Base-by-base conservation (phyloP, 805 yeast species). In the Saccharomyces jurei region DNA sequence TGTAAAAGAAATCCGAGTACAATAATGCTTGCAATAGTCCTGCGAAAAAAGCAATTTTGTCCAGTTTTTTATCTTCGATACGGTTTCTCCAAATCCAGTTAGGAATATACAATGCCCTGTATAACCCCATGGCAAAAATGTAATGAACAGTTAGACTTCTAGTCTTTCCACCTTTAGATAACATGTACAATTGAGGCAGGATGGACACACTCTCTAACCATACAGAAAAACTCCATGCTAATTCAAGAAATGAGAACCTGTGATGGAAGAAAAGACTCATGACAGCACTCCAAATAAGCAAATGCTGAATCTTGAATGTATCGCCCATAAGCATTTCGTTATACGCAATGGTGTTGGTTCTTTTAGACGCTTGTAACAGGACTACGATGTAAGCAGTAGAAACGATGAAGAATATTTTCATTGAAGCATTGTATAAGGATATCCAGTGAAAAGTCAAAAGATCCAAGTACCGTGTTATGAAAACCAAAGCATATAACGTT, bases 141-240 rank as follows among this genome's bases (percentile, higher is more conserved):
- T 94, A 94, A 71, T 94, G 97, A 51, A 86, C 80, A 2, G 98
- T 94, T 65, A 94, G 77, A 58, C 87, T 80, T 68, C 87, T 87
- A 3, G 97, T 91, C 63, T 87, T 86, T 17, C 97, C 97, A 1
- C 92, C 83, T 60, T 86, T 84, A 67, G 91, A 96, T 56, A 94
- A 76, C 81, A 94, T 81, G 70, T 86, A 90, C 67, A 94, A 75
- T 72, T 94, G 99, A 4, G 99, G 99, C 56, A 94, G 72, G 54
- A 94, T 90, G 10, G 96, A 96, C 32, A 88, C 87, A 48, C 92
- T 79, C 71, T 94, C 99, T 52, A 94, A 78, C 97, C 98, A 94
- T 51, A 90, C 73, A 14, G 92, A 83, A 65, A 90, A 94, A 25
- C 94, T 78, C 99, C 99, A 94, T 32, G 83, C 59, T 9, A 88